Evolutionary conservation across 78 protist species (phyloP), one percentile per base, ranked within the genome.

Genomic region (Cavenderia fasciculata): DNA sequence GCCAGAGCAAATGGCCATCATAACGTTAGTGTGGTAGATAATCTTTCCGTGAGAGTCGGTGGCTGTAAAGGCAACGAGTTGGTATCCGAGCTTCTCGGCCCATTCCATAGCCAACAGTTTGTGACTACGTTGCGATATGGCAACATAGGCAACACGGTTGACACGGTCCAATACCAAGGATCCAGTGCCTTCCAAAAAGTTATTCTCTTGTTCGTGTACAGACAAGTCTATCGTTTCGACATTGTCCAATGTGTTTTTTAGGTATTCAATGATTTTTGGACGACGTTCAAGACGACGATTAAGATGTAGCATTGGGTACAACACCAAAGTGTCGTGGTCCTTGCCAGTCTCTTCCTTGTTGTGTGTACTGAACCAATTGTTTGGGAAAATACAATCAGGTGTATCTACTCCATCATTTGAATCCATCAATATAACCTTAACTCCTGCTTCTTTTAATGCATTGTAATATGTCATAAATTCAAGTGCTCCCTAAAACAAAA

Each of bases 301-400:
- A 18, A 44, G 43, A 56, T 72, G 85, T 14, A 57, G 65, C 92
- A 86, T 86, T 63, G 92, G 92, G 0, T 86, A 86, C 25, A 86
- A 44, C 5, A 70, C 82, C n/a, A 71, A 68, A 21, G 49, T 18
- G 6, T 59, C 82, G 10, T 4, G 5, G 4, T 40, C 69, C 27
- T 34, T 77, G 23, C 49, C 54, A 11, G 62, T 33, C 1, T 44
- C 52, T 18, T 4, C 14, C 54, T n/a, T 19, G 1, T 75, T n/a
- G 33, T 86, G 92, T 1, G 92, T 86, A 40, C 85, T 72, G 12
- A 86, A 86, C 92, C 92, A 86, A 73, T 86, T 86, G 19, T 86
- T 86, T 68, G 85, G 92, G 74, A 86, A 86, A 18, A 86, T 12
- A 41, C 86, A 74, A 61, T 86, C 92, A 31, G 92, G 92, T 63